These are phyloP conservation scores for Fusarium torreyae DNA, from an alignment of 2,329 filamentous ascomycete species.

Conservation along the genomic window DNA sequence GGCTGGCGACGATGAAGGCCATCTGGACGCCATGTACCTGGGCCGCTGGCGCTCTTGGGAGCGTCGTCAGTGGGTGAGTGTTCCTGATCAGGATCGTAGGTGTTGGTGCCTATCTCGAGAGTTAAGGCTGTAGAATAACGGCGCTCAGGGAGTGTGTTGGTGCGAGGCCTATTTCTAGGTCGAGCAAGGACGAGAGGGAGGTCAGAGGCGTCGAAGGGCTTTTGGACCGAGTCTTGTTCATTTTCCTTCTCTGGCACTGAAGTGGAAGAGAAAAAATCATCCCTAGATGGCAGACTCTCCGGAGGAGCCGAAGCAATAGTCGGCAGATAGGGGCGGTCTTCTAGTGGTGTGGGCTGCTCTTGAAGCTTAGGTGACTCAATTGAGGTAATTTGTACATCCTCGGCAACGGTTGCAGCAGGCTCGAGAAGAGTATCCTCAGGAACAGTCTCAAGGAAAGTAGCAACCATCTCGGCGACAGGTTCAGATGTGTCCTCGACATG, in stretches of 20 bases:
- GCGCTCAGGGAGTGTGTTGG: slow-evolving; percentile 43
- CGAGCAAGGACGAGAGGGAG: slow-evolving; percentile 30
- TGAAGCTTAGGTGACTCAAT: slow-evolving; percentile 11
- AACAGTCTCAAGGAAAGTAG: slow-evolving; percentile 41
- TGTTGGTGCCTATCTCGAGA: slow-evolving; percentile 43
- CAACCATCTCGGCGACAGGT: slow-evolving; percentile 22
- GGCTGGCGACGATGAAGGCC: slow-evolving; percentile 43
- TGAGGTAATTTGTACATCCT: slow-evolving; percentile 15
- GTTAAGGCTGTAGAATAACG: slow-evolving; percentile 49
- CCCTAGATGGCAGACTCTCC: slow-evolving; percentile 31
- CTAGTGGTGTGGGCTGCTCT: background rate
- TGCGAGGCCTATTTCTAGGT: slow-evolving; percentile 37
- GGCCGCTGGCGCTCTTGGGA: slow-evolving; percentile 43
- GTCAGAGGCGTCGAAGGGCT: slow-evolving; percentile 33
- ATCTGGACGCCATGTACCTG: slow-evolving; percentile 11
- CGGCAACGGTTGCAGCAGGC: slow-evolving; percentile 14
- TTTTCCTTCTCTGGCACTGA: slow-evolving; percentile 34
- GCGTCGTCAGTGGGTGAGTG: slow-evolving; percentile 40
- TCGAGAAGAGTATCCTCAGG: slow-evolving; percentile 41
- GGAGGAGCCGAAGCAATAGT: slow-evolving; percentile 37
- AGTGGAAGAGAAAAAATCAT: slow-evolving; percentile 29
- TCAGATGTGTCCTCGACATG: slow-evolving; percentile 14
- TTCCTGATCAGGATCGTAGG: slow-evolving; percentile 37
- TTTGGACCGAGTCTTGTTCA: slow-evolving; percentile 27
- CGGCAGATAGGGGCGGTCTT: slow-evolving; percentile 27